Evolutionary conservation across 1,284 basidiomycete species (phyloP), one percentile per base, ranked within the genome.

Genomic region (Tilletia caries): DNA sequence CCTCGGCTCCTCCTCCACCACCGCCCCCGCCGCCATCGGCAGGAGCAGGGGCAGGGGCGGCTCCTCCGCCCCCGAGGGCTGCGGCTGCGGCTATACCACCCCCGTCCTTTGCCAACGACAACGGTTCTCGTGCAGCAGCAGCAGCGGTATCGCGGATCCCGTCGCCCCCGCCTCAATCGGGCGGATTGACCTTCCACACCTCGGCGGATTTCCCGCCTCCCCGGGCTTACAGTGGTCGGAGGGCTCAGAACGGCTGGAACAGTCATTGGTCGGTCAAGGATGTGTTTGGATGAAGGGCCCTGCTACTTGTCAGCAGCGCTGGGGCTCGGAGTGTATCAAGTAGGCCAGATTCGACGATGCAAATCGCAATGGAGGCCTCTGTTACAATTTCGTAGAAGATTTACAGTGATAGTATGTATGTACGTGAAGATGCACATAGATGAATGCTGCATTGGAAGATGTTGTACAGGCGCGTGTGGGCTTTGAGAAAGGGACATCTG

Each of bases 161-260:
- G 10, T 33, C 37, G 41, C 37, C 64, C 23, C 64, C 64, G 23
- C 41, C 64, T 12, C 37, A 65, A 6, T 44, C 34, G 5, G 34
- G 64, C 34, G 43, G n/a, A 20, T 37, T 65, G 32, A 65, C 64
- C 2, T 65, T 65, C 27, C 64, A 65, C 64, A 37, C 25, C 37
- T 65, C 64, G 41, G 43, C 41, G 8, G 64, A 65, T 37, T 65
- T 65, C 43, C 64, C 64, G 34, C 64, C 64, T 27, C 64, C 64
- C 6, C 64, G 64, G n/a, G 34, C 34, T 3, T 65, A 44, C 41
- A 37, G 44, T n/a, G 27, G 23, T 23, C 23, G 52, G n/a, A 54
- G 27, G 52, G 27, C 15, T 29, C 52, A 54, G 23, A 23, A 23
- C 23, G 52, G 23, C n/a, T 54, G 23, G 52, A 54, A 54, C 12